Base-by-base conservation (phyloP, 2,329 filamentous ascomycete species). In the Botryotinia globosa region DNA sequence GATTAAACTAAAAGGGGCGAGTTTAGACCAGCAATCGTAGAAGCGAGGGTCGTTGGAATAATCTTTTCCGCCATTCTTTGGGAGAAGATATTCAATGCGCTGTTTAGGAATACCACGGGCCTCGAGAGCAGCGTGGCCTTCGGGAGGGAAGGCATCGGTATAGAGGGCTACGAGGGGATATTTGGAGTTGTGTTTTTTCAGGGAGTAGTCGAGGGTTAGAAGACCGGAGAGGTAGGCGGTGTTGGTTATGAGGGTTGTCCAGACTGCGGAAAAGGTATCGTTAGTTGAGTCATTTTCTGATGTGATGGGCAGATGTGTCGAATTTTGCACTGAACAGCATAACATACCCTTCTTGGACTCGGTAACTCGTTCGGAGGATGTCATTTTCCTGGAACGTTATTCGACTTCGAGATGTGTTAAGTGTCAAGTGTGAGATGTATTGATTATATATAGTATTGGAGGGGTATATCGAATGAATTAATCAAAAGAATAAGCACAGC, bases 1-100 rank as follows among this genome's bases (percentile, higher is more conserved):
- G 29, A 86, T 86, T 45, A 97, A 85, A 34, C 88, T 90, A 81
- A 97, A 97, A 9, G 92, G 89, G 25, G 90, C 88, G 42, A 97
- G 88, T 83, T 97, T 97, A 82, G 87, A 92, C 93, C 94, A 97
- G 85, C 91, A 94, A 82, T 97, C 93, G 83, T 93, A 91, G 86
- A 97, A 97, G 77, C 94, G 90, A 67, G 91, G 90, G 82, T 97
- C 94, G 74, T 92, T 88, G 78, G 85, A 87, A 84, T 90, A 97
- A 83, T 92, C 90, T 75, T 83, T 83, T 74, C 89, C 67, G 16
- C 71, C 90, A 68, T 84, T 82, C 3, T 87, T 86, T 2, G 94
- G 93, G 18, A 92, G 84, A 56, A 97, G 87, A 81, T 92, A 92
- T 66, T 90, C 87, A 77, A 97, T 90, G 77, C 85, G 87, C 82